Evolutionary conservation across 2,329 filamentous ascomycete species (phyloP).

Genomic region (Hypocrella siamensis): DNA sequence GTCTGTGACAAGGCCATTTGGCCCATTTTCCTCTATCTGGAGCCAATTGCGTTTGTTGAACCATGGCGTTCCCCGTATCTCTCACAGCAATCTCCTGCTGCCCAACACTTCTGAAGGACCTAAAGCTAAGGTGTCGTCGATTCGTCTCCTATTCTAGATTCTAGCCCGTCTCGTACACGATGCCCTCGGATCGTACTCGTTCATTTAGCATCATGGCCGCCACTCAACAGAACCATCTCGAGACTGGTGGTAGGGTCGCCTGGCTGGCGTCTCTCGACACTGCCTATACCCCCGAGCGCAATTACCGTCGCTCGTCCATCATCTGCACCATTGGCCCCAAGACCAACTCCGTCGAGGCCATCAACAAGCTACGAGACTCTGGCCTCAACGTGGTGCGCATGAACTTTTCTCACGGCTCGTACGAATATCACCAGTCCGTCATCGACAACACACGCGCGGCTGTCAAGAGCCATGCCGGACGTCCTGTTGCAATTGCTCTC

Average conservation of each 20-base stretch:
- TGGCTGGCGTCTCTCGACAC: slow-evolving; percentile 68
- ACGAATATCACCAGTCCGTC: slow-evolving; percentile 96
- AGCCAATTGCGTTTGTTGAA: too few species aligned
- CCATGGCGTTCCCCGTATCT: too few species aligned
- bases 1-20: too few species aligned
- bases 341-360: slow-evolving; percentile 95
- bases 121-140: too few species aligned
- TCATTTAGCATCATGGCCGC: slow-evolving; percentile 32
- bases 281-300: slow-evolving; percentile 69
- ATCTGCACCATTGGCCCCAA: slow-evolving; percentile 99
- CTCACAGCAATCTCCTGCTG: too few species aligned
- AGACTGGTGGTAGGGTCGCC: slow-evolving; percentile 53
- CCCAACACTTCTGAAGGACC: too few species aligned
- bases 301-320: slow-evolving; percentile 93
- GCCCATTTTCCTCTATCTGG: too few species aligned
- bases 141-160: too few species aligned
- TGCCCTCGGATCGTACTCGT: slow-evolving; percentile 18
- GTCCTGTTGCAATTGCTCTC: slow-evolving; percentile 89
- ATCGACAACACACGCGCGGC: slow-evolving; percentile 90
- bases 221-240: slow-evolving; percentile 74
- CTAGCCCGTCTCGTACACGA: too few species aligned
- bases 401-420: slow-evolving; percentile 78
- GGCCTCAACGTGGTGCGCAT: slow-evolving; percentile 98
- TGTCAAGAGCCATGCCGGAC: slow-evolving; percentile 60
- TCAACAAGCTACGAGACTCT: slow-evolving; percentile 79